phyloP scores from a whole-genome alignment of 1,139 yeast genomes.

The Spencermartinsiella ligniputridi region DNA sequence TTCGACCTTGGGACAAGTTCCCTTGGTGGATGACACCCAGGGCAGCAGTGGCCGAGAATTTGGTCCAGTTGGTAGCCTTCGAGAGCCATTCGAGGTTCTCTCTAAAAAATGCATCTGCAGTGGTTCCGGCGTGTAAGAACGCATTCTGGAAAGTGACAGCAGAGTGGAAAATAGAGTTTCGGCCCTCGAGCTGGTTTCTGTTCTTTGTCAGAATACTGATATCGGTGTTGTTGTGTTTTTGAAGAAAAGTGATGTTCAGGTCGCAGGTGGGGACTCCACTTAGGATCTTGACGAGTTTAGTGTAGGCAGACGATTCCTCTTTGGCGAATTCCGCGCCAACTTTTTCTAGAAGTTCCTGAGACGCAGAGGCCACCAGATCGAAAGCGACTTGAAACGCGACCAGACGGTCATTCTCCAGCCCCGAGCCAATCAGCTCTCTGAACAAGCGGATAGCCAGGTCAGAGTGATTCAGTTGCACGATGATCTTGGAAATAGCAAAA shows the following conservation, averaged over 20 bases:
- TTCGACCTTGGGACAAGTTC: conserved; percentile 84
- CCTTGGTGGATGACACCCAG: conserved; percentile 97
- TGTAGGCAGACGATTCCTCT: conserved; percentile 31
- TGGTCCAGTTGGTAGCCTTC: conserved; percentile 97
- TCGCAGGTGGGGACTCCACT: conserved; percentile 96
- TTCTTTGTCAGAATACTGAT: conserved; percentile 75
- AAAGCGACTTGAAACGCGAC: conserved; percentile 93
- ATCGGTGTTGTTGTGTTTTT: conserved; percentile 85
- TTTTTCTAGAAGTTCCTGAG: conserved; percentile 80
- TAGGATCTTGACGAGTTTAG: conserved; percentile 61
- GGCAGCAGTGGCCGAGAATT: conserved; percentile 96
- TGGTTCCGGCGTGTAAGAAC: conserved; percentile 93
- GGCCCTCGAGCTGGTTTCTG: conserved; percentile 78
- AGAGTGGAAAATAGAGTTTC: conserved; percentile 90
- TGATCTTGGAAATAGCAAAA: conserved; percentile 72
- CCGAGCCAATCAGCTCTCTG: conserved; percentile 48
- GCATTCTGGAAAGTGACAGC: conserved; percentile 96
- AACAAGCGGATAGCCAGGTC: conserved; percentile 65
- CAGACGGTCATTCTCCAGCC: conserved; percentile 38
- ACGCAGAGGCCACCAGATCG: conserved; percentile 85
- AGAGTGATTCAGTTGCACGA: conserved; percentile 80
- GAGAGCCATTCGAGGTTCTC: conserved; percentile 94
- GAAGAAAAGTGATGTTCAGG: conserved; percentile 80
- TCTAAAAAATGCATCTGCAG: conserved; percentile 89
- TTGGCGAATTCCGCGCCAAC: conserved; percentile 42